Conservation (phyloP, 2,329 filamentous ascomycete genomes). For the Colletotrichum sp. region DNA sequence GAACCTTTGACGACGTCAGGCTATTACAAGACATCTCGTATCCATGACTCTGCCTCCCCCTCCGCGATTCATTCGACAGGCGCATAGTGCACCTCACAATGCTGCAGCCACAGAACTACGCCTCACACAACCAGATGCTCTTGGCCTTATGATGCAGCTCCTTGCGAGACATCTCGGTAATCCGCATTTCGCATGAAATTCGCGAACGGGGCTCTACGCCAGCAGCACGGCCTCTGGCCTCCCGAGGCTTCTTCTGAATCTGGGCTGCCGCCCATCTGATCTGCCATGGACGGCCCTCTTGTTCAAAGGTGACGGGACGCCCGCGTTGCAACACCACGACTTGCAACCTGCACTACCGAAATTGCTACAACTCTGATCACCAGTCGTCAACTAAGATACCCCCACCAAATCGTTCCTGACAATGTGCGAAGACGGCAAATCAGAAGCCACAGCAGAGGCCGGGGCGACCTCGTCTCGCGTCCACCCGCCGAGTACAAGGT, state of each 20-base stretch:
- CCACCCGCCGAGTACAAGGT: conserved; percentile 13
- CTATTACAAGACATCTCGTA: neutral
- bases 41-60: neutral
- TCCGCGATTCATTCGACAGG: neutral
- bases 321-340: neutral
- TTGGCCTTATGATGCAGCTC: neutral
- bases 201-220: neutral
- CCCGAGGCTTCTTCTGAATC: neutral
- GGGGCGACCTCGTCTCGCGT: conserved; percentile 9
- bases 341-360: neutral
- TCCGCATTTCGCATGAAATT: neutral
- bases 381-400: neutral
- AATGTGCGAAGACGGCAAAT: conserved; percentile 7
- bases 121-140: neutral
- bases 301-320: neutral
- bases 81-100: neutral
- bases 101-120: neutral
- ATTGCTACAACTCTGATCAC: neutral
- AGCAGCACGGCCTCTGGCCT: neutral
- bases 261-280: neutral
- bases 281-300: neutral
- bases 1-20: neutral
- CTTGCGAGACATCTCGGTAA: neutral
- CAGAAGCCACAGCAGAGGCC: neutral
- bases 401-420: neutral